These are phyloP conservation scores for Simplicillium sp. DNA, from an alignment of 2,329 filamentous ascomycete genomes.

Conservation along the genomic window DNA sequence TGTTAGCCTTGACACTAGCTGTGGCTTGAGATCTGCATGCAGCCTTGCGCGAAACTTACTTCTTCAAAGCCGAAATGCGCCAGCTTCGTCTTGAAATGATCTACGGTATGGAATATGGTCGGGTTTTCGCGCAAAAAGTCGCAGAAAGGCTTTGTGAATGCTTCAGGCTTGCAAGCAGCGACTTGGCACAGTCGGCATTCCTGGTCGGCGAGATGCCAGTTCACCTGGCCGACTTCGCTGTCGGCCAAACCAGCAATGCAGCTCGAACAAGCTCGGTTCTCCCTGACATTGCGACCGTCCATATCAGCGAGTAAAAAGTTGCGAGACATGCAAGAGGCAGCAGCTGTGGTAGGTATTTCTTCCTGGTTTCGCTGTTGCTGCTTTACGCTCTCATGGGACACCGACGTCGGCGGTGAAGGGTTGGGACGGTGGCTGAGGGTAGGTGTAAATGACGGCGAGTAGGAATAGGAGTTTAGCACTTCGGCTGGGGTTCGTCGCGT, in stretches of 20 bases:
- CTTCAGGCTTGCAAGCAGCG: conserved; percentile 40
- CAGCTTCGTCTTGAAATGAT: conserved; percentile 66
- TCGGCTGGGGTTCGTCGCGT: conserved; percentile 31
- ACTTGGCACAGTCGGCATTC: conserved; percentile 27
- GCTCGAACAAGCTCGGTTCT: conserved; percentile 26
- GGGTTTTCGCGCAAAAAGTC: conserved; percentile 84
- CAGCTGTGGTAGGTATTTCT: conserved; percentile 1
- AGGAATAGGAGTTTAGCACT: conserved; percentile 27
- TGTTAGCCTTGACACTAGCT: conserved; percentile 4
- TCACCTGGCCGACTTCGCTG: conserved; percentile 18
- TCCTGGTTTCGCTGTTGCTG: not conserved
- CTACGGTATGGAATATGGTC: conserved; percentile 85
- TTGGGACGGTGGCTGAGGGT: conserved; percentile 12
- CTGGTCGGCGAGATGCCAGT: conserved; percentile 17
- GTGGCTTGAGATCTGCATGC: not conserved
- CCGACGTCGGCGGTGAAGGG: conserved; percentile 9
- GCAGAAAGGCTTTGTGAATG: conserved; percentile 75
- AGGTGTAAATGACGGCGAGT: conserved; percentile 33
- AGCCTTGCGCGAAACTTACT: conserved; percentile 31
- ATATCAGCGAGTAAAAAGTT: conserved; percentile 41
- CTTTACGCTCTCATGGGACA: conserved; percentile 10
- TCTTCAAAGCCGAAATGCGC: conserved; percentile 63
- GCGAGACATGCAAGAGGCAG: conserved; percentile 4
- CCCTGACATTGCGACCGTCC: conserved; percentile 21
- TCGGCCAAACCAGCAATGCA: conserved; percentile 25